Evolutionary conservation across 2,329 filamentous ascomycete genomes (phyloP), one percentile per base, ranked within the genome.

Genomic region (Hymenoscyphus salicellus): DNA sequence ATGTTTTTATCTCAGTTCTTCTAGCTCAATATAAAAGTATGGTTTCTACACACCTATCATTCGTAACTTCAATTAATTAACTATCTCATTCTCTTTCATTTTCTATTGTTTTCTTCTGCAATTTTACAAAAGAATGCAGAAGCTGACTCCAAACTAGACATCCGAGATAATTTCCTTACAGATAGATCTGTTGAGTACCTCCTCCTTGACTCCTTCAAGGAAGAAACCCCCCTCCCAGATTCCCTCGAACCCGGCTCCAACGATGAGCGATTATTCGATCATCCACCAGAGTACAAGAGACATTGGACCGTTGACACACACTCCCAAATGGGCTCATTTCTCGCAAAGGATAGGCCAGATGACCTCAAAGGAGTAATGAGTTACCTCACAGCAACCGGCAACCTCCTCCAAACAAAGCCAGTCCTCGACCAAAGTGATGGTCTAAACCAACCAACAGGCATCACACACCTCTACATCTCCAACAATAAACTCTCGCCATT

Each of bases 391-490:
- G 20, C 20, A 52, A 65, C 72, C 61, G 3, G 72, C 69, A 1
- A 84, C 81, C 64, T 76, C 71, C 10, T 82, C 83, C 62, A 78
- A 80, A 0, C 77, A 80, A 56, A 49, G 1, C 63, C 62, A 28
- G 61, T 81, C 83, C 70, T 75, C 82, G 6, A 78, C 78, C 4
- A 83, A 86, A 68, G 72, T 81, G 6, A 85, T 83, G 0, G 70
- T 72, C 8, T 84, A 80, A 66, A 73, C 71, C 55, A 68, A 28
- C 20, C 11, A 4, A 72, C 70, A 16, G 79, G 79, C 2, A 70
- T 87, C 56, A 86, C 85, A 0, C 85, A 88, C 67, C 73, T 89
- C 17, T 79, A 81, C 58, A 66, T 89, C 11, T 83, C 82, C 32
- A 75, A 77, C 38, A 87, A 84, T 63, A 69, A 71, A 0, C 71